These are phyloP conservation scores for Cucumis sativus DNA, from an alignment of 306 rosid genomes.

Conservation along the genomic window Cucumber_9930_V3 NC_026660.2:8689501-8690000, in stretches of 20 bases:
- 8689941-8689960: conserved; percentile 37
- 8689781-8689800: conserved; percentile 71
- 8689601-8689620: conserved; percentile 52
- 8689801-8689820: conserved; percentile 58
- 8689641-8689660: conserved; percentile 49
- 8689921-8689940: conserved; percentile 18
- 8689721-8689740: conserved; percentile 68
- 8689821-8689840: conserved; percentile 57
- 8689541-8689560: conserved; percentile 64
- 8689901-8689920: conserved; percentile 34
- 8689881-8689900: conserved; percentile 77
- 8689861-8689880: conserved; percentile 61
- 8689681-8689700: conserved; percentile 71
- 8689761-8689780: conserved; percentile 70
- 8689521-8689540: conserved; percentile 68
- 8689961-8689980: conserved; percentile 26
- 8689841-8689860: conserved; percentile 58
- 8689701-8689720: conserved; percentile 65
- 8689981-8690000: conserved; percentile 32
- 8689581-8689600: conserved; percentile 77
- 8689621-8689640: conserved; percentile 16
- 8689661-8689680: conserved; percentile 56
- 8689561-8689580: conserved; percentile 72
- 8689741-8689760: conserved; percentile 78
- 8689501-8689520: conserved; percentile 62